phyloP scores from a whole-genome alignment of 192 early-diverging fungal genomes.

The Coemansia umbellata region DNA sequence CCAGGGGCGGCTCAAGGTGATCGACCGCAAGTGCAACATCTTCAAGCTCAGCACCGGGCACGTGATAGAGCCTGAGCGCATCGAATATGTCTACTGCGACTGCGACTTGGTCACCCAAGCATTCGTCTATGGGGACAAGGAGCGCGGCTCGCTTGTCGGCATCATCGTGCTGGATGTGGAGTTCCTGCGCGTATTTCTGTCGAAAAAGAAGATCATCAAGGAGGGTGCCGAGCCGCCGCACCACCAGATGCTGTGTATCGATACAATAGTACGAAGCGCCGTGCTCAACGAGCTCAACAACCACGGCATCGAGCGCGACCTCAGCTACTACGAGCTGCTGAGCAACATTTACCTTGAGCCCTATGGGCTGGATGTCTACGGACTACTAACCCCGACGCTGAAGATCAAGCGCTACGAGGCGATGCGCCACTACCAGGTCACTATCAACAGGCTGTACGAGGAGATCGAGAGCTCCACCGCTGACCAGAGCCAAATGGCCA shows the following conservation, averaged over 20 bases:
- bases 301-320: slow-evolving; percentile 57
- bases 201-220: slow-evolving; percentile 49
- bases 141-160: slow-evolving; percentile 66
- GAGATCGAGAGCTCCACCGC: slow-evolving; percentile 41
- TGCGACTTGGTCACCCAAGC: slow-evolving; percentile 63
- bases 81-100: slow-evolving; percentile 89
- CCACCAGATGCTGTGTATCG: slow-evolving; percentile 60
- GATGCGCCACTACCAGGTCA: slow-evolving; percentile 49
- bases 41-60: slow-evolving; percentile 89
- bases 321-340: slow-evolving; percentile 67
- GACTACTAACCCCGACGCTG: slow-evolving; percentile 75
- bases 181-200: slow-evolving; percentile 49
- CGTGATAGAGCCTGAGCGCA: slow-evolving; percentile 89
- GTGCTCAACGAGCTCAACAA: slow-evolving; percentile 57
- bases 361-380: slow-evolving; percentile 72
- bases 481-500: slow-evolving; percentile 42
- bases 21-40: slow-evolving; percentile 95
- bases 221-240: slow-evolving; percentile 48
- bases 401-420: slow-evolving; percentile 59
- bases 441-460: slow-evolving; percentile 60
- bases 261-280: slow-evolving; percentile 55
- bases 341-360: slow-evolving; percentile 66
- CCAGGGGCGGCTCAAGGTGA: slow-evolving; percentile 78
- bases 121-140: slow-evolving; percentile 77
- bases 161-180: slow-evolving; percentile 75